These are phyloP conservation scores for Dalbergia cochinchinensis DNA, from an alignment of 306 rosid species.

Conservation along the genomic window DNA sequence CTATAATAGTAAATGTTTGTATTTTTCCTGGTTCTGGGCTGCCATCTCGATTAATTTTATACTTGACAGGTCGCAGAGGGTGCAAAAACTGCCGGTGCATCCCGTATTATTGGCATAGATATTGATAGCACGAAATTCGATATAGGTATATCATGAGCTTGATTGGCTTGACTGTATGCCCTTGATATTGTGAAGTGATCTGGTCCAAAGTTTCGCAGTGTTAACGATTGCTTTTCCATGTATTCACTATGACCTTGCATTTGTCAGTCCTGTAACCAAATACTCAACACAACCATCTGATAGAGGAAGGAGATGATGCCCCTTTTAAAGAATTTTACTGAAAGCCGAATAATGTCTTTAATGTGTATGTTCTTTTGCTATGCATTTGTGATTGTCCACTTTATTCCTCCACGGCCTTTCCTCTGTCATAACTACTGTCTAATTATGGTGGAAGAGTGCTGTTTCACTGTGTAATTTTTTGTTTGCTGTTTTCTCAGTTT, in stretches of 20 bases:
- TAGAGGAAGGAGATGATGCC: not conserved
- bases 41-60: conserved; percentile 32
- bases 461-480: conserved; percentile 12
- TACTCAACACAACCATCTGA: not conserved
- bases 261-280: not conserved
- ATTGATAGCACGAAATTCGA: conserved; percentile 82
- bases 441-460: not conserved
- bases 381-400: conserved; percentile 22
- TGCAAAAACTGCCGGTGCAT: conserved; percentile 94
- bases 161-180: conserved; percentile 17
- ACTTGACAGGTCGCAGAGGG: conserved; percentile 88
- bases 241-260: conserved; percentile 13
- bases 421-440: not conserved
- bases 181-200: conserved; percentile 30
- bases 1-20: conserved; percentile 16
- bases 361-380: conserved; percentile 19
- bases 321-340: conserved; percentile 7
- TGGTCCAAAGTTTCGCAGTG: conserved; percentile 15
- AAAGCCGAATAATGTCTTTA: not conserved
- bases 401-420: conserved; percentile 3
- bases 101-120: conserved; percentile 85
- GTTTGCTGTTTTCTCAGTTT: conserved; percentile 17
- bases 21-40: conserved; percentile 38
- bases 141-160: conserved; percentile 54
- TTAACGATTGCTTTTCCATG: not conserved